These are phyloP conservation scores for Gynochthodes officinalis DNA, from an alignment of 257 asterid species.

Conservation along the genomic window DNA sequence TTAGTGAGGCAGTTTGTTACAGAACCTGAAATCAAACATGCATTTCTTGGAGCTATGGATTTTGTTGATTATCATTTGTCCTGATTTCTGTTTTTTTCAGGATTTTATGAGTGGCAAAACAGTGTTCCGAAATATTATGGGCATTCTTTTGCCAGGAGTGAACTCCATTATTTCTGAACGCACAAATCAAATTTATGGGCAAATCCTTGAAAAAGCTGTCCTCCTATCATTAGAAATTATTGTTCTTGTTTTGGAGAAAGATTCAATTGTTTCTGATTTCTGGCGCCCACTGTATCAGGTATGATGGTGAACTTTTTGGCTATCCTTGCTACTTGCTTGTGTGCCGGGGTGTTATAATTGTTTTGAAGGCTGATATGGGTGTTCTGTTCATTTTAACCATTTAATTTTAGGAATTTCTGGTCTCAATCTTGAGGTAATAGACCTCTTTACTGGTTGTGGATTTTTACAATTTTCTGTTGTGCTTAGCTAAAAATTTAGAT, in stretches of 20 bases:
- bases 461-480: not conserved
- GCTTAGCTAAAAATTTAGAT: not conserved
- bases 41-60: not conserved
- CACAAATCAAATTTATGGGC: constrained; percentile 75
- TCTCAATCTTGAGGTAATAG: not conserved
- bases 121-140: constrained; percentile 76
- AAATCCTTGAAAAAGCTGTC: constrained; percentile 73
- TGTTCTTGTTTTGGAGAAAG: constrained; percentile 81
- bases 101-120: constrained; percentile 95
- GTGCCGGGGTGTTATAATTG: not conserved
- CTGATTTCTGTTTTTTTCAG: constrained; percentile 44
- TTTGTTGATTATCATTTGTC: constrained; percentile 11
- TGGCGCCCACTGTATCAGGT: constrained; percentile 97
- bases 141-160: constrained; percentile 79
- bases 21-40: not conserved
- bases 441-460: not conserved
- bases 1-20: not conserved
- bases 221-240: constrained; percentile 78
- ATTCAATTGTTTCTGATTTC: constrained; percentile 61
- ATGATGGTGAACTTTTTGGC: constrained; percentile 11
- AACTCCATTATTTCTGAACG: constrained; percentile 58
- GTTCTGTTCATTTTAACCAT: not conserved
- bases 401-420: not conserved
- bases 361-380: not conserved
- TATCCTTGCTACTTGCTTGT: constrained; percentile 7